Conservation (phyloP, 2,329 filamentous ascomycete genomes). For the Cytospora schulzeri region DNA sequence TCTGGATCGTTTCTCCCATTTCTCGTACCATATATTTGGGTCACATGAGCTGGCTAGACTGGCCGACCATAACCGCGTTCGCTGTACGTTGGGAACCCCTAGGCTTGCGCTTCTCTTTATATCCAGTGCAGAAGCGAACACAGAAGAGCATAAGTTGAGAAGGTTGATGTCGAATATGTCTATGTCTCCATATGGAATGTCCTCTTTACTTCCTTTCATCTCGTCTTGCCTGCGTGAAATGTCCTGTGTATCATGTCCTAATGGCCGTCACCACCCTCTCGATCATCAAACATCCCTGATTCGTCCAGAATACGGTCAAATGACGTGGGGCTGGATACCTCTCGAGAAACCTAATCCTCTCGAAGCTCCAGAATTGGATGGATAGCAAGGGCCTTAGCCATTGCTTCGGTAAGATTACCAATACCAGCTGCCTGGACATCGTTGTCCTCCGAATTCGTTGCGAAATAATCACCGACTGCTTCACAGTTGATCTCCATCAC, state of each 20-base stretch:
- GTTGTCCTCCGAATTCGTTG: neutral
- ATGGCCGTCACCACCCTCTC: neutral
- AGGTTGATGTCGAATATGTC: neutral
- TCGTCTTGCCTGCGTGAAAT: neutral
- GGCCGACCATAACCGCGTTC: no score
- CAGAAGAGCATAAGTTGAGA: neutral
- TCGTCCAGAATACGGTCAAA: neutral
- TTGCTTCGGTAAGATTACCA: neutral
- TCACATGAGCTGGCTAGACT: no score
- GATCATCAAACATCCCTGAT: neutral
- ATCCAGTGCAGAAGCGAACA: neutral
- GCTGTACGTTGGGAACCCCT: no score
- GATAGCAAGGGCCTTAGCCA: neutral
- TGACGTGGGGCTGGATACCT: neutral
- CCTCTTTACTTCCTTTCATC: neutral
- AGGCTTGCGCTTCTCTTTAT: neutral
- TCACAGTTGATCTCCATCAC: neutral
- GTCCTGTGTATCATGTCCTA: slow-evolving; percentile 1
- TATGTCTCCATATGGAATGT: neutral
- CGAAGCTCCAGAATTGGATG: neutral
- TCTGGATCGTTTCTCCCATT: no score
- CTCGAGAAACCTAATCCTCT: neutral
- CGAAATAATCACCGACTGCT: neutral
- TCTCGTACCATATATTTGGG: no score
- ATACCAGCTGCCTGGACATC: neutral